phyloP scores from a whole-genome alignment of 2,329 filamentous ascomycete genomes.

The Paecilomyces dactylethromorphus region DNA sequence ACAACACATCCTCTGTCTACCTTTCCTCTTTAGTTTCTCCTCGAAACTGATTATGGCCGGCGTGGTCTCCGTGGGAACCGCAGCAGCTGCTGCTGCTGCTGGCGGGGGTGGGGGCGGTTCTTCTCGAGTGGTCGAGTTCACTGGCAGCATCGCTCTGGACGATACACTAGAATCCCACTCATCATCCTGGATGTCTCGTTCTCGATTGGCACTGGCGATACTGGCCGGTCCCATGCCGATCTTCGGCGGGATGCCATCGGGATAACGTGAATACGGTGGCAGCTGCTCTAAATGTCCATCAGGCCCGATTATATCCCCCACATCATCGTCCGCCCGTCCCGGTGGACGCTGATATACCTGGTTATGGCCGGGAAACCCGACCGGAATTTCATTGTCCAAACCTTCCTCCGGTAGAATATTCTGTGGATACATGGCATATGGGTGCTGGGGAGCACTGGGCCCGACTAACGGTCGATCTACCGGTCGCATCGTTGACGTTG shows the following conservation, averaged over 20 bases:
- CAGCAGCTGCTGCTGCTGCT: constrained; percentile 4
- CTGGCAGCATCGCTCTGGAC: constrained; percentile 17
- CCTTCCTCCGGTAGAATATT: constrained; percentile 60
- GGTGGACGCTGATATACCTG: constrained; percentile 65
- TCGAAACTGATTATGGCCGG: constrained; percentile 35
- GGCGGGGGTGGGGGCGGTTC: background rate
- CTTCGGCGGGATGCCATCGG: constrained; percentile 64
- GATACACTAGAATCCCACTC: constrained; percentile 20
- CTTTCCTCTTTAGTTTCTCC: constrained; percentile 40
- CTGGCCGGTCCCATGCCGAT: constrained; percentile 34
- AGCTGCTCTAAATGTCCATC: constrained; percentile 86
- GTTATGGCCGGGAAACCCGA: constrained; percentile 67
- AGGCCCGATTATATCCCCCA: constrained; percentile 78
- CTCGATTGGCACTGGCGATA: constrained; percentile 14
- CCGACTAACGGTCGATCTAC: constrained; percentile 54
- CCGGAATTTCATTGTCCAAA: constrained; percentile 40
- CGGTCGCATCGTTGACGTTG: constrained; percentile 60
- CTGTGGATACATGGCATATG: constrained; percentile 81
- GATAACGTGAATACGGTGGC: constrained; percentile 85
- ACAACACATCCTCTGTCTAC: constrained; percentile 39
- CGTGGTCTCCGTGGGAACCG: constrained; percentile 14
- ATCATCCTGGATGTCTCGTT: constrained; percentile 37
- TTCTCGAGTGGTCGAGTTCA: constrained; percentile 10
- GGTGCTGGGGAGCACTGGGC: constrained; percentile 66
- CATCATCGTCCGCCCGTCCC: constrained; percentile 65